A percentile compares a stretch with the other conserved stretches of the same genome.
phyloP scores from a whole-genome alignment of 352 stramenopile species.

The Phytophthora brassicae region DNA sequence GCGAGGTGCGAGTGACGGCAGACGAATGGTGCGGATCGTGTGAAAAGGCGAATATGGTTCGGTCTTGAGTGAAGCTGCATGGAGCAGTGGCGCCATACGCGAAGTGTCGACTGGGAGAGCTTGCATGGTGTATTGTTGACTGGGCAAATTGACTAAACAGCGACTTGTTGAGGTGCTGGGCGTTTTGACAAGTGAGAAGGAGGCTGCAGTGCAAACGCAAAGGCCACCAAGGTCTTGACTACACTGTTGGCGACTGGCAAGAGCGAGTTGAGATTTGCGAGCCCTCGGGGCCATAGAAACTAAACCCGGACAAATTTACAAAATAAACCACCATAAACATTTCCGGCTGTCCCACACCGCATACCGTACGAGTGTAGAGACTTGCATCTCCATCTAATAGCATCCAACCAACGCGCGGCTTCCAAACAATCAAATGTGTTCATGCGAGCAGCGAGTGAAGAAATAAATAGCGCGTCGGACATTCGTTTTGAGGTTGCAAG shows the following conservation, averaged over 20 bases:
- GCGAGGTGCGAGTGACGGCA: constrained; percentile 35
- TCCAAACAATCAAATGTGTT: too few relatives aligned
- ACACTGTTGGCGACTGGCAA: constrained; percentile 39
- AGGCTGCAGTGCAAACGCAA: too few relatives aligned
- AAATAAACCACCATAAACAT: not conserved
- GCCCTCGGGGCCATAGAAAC: constrained; percentile 11
- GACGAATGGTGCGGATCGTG: constrained; percentile 32
- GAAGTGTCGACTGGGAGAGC: constrained; percentile 22
- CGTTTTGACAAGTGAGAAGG: constrained; percentile 28
- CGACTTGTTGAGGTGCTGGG: constrained; percentile 6
- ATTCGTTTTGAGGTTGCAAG: too few relatives aligned
- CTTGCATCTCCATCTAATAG: too few relatives aligned
- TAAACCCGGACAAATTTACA: too few relatives aligned
- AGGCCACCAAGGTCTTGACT: too few relatives aligned
- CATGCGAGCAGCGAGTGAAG: too few relatives aligned
- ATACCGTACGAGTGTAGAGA: too few relatives aligned
- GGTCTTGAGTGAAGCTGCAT: constrained; percentile 21
- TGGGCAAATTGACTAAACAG: not conserved
- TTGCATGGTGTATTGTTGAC: constrained; percentile 20
- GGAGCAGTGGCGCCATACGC: constrained; percentile 30
- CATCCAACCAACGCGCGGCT: too few relatives aligned
- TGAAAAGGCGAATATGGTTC: constrained; percentile 24
- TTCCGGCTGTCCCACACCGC: too few relatives aligned
- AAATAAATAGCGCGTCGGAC: too few relatives aligned
- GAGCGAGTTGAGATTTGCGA: constrained; percentile 23